A percentile compares a stretch with the other conserved stretches of the same genome.
Evolutionary conservation across 495 filamentous ascomycete genomes (phyloP).

Genomic region (Daldinia decipiens): DNA sequence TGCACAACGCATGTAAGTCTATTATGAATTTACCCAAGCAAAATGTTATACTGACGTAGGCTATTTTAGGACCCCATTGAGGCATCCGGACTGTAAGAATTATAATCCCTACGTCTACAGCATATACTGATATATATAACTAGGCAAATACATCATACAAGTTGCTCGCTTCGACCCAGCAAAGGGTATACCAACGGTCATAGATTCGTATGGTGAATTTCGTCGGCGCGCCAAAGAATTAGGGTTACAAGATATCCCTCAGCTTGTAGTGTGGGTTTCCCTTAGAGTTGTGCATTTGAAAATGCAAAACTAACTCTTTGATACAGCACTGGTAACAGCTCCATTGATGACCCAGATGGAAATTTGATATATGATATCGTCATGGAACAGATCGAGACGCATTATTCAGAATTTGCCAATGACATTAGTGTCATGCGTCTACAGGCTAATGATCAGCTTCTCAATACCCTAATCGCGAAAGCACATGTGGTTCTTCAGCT

Average conservation of each 20-base stretch:
- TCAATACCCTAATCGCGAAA: slow-evolving; percentile 82
- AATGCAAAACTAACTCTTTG: slow-evolving; percentile 5
- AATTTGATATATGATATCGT: slow-evolving; percentile 76
- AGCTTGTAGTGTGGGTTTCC: slow-evolving; percentile 69
- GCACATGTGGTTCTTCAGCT: slow-evolving; percentile 81
- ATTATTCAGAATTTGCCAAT: slow-evolving; percentile 59
- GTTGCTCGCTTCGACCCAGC: slow-evolving; percentile 88
- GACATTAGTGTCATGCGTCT: slow-evolving; percentile 82
- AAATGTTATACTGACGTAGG: neutral
- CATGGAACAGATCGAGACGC: slow-evolving; percentile 70
- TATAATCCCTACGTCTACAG: neutral
- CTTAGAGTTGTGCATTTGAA: neutral
- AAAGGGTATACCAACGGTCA: slow-evolving; percentile 84
- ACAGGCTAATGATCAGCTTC: slow-evolving; percentile 79
- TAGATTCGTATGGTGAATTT: slow-evolving; percentile 81
- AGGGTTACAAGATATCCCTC: slow-evolving; percentile 64
- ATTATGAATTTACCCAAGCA: neutral
- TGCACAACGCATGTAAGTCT: slow-evolving; percentile 64
- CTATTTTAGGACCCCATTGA: slow-evolving; percentile 66
- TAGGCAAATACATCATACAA: slow-evolving; percentile 80
- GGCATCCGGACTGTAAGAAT: slow-evolving; percentile 69
- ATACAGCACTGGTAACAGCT: slow-evolving; percentile 73
- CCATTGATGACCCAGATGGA: slow-evolving; percentile 87
- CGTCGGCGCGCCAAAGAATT: slow-evolving; percentile 65
- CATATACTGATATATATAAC: slow-evolving; percentile 6